Conservation (phyloP, 352 stramenopile species). For the Globisporangium ultimum region DNA sequence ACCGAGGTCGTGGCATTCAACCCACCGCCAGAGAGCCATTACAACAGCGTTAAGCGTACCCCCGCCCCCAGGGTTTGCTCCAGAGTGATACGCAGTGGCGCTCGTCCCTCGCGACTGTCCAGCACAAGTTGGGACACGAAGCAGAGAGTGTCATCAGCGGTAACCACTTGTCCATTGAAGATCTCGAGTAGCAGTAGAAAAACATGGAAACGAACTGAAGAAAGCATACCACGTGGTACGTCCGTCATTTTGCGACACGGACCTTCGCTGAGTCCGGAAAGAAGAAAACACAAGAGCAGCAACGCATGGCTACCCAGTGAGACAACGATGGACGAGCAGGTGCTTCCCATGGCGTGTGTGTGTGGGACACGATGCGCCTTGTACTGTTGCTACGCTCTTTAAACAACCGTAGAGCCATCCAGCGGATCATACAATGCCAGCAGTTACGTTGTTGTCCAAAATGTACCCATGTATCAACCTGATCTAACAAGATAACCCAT, state of each 20-base stretch:
- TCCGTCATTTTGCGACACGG: neutral
- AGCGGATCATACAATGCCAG: neutral
- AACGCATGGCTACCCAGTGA: no score
- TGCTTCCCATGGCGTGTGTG: neutral
- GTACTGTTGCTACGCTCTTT: neutral
- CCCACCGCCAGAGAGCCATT: neutral
- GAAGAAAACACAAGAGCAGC: no score
- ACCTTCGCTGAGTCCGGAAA: no score
- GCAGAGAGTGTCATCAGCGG: constrained; percentile 6
- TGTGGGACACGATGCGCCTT: neutral
- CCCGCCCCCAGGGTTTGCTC: constrained; percentile 19
- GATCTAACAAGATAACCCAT: neutral
- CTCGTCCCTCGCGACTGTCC: constrained; percentile 16
- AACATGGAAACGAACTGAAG: no score
- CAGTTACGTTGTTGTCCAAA: neutral
- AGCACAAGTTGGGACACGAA: constrained; percentile 13
- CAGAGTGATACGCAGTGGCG: constrained; percentile 27
- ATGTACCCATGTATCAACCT: constrained; percentile 9
- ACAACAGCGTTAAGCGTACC: neutral
- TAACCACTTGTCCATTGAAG: constrained; percentile 26
- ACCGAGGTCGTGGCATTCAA: constrained; percentile 14
- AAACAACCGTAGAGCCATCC: no score
- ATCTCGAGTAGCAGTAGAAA: constrained; percentile 19
- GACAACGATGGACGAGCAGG: no score
- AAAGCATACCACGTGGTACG: no score